These are phyloP conservation scores for Epichloe hybrida DNA, from an alignment of 2,329 filamentous ascomycete genomes.

Conservation along the genomic window DNA sequence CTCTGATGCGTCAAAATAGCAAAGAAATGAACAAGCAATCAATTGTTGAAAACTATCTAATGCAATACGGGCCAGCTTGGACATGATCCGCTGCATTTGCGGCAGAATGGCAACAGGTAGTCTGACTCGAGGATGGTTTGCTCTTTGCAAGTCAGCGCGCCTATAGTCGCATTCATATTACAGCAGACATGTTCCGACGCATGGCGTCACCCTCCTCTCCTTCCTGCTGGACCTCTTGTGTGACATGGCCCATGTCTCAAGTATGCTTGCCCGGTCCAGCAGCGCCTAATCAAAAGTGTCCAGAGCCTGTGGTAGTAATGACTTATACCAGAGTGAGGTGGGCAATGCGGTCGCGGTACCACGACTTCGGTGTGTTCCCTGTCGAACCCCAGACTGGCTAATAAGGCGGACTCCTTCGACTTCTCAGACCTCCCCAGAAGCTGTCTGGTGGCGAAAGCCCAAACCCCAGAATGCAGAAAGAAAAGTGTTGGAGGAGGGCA, in stretches of 20 bases:
- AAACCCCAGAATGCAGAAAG: slow-evolving; percentile 10
- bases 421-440: slow-evolving; percentile 24
- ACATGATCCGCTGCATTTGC: background rate
- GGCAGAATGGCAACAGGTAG: background rate
- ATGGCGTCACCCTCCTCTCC: background rate
- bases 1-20: background rate
- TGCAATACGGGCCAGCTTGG: background rate
- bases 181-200: background rate
- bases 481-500: slow-evolving; percentile 6
- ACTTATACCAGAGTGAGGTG: background rate
- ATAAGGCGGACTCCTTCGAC: slow-evolving; percentile 3
- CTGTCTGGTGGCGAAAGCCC: slow-evolving; percentile 15
- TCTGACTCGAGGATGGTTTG: no score
- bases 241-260: background rate
- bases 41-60: slow-evolving; percentile 7
- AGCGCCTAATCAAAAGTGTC: background rate
- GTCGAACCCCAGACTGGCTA: background rate
- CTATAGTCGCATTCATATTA: background rate
- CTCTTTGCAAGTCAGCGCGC: background rate
- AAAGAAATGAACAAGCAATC: slow-evolving; percentile 6
- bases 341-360: background rate
- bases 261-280: background rate
- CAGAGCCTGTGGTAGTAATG: background rate
- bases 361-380: background rate
- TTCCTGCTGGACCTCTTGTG: background rate